These are phyloP conservation scores for Encephalitozoon hellem DNA, from an alignment of 371 early-diverging fungal species.

Conservation along the genomic window DNA sequence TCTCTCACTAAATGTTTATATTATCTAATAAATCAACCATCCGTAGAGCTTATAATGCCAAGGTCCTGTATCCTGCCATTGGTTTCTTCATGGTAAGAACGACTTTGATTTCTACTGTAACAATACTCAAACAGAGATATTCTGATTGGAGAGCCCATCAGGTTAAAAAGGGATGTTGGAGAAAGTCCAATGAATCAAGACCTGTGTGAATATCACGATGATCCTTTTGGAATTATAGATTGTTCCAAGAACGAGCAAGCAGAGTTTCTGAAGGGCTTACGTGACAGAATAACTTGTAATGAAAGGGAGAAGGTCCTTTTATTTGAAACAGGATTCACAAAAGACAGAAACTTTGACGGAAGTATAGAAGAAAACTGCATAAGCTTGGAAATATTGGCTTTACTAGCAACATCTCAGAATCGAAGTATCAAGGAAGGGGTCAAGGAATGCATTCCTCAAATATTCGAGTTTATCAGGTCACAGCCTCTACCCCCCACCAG, in stretches of 20 bases:
- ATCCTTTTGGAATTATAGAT: neutral
- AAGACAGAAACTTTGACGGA: neutral
- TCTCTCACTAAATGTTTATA: neutral
- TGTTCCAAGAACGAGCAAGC: neutral
- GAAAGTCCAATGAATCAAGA: neutral
- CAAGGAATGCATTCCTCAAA: neutral
- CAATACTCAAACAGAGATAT: neutral
- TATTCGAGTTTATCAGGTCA: neutral
- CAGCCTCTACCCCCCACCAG: neutral
- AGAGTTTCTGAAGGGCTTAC: neutral
- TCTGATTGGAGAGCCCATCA: neutral
- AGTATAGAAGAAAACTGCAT: neutral
- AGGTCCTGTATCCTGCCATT: neutral
- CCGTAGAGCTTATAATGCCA: too few relatives aligned
- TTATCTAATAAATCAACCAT: neutral
- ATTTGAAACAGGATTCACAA: slow-evolving; percentile 2
- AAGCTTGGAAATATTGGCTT: neutral
- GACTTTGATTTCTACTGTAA: neutral
- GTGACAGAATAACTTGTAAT: slow-evolving; percentile 6
- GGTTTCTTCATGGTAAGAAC: neutral
- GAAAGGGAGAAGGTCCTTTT: slow-evolving; percentile 9
- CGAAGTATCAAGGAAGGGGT: neutral
- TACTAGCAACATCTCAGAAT: neutral
- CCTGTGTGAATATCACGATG: neutral
- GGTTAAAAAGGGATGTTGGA: neutral